Percentiles rank a stretch among this genome's conserved stretches.
Conservation (phyloP, 345 rosid species). For the Mercurialis annua region DNA sequence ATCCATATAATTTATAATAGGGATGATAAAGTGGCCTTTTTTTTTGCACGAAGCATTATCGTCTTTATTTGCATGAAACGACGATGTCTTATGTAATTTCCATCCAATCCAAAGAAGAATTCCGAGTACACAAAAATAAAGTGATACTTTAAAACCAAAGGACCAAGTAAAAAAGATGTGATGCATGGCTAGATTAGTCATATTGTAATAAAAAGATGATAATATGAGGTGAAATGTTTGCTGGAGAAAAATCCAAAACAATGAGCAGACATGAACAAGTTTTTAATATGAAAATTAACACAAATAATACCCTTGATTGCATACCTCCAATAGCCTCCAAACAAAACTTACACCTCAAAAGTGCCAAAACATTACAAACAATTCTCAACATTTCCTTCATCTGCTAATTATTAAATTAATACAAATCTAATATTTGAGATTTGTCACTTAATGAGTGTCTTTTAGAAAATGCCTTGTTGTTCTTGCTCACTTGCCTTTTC, state of each 20-base stretch:
- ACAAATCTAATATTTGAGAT: conserved; percentile 15
- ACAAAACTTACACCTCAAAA: conserved; percentile 40
- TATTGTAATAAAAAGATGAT: background rate
- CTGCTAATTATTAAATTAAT: background rate
- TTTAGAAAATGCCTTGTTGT: conserved; percentile 18
- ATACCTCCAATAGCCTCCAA: conserved; percentile 33
- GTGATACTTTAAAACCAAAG: too few species aligned
- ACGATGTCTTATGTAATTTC: too few species aligned
- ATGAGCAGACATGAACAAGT: conserved; percentile 20
- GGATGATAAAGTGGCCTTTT: background rate
- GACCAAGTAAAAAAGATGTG: too few species aligned
- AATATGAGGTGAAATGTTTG: background rate
- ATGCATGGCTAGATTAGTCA: background rate
- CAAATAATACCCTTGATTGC: conserved; percentile 12
- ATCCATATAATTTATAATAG: too few species aligned
- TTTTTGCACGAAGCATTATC: too few species aligned
- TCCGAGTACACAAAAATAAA: too few species aligned
- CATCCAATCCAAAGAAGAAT: too few species aligned
- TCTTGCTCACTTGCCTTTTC: background rate
- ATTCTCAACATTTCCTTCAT: conserved; percentile 1
- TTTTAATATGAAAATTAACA: conserved; percentile 12
- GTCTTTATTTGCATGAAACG: too few species aligned
- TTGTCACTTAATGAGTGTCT: conserved; percentile 36
- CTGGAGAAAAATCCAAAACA: conserved; percentile 27
- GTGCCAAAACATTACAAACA: conserved; percentile 12